Base-by-base conservation (phyloP, 495 filamentous ascomycete species). In the Daldinia caldariorum region DNA sequence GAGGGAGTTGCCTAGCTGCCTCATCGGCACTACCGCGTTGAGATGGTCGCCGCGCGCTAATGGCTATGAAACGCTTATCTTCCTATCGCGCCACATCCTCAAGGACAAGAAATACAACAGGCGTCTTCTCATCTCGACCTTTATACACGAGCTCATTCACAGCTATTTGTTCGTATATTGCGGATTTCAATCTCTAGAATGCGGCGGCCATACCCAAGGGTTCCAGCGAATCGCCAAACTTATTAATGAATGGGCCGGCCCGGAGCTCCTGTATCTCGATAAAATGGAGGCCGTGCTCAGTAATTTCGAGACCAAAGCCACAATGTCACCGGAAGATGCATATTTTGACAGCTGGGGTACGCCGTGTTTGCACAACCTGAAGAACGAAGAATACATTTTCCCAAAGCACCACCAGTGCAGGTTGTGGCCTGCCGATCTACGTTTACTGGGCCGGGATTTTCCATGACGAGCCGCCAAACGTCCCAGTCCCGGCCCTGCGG, bases 91-190 rank as follows among this genome's bases (percentile, higher is more conserved):
- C 20, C 77, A 82, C 9, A 85, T 87, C 22, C 79, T 88, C 16
- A 74, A 77, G 26, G 76, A 81, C 51, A 64, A 69, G 35, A 76
- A 74, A 39, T 87, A 83, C 73, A 84, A 83, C 67, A 73, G 84
- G 13, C 78, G 82, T 39, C 78, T 88, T 34, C 79, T 88, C 32
- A 86, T 88, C 59, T 83, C 81, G 18, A 83, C 86, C 2, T 87
- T 88, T 60, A 71, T 88, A 58, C 86, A 88, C 70, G 86, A 88
- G 74, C 77, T 87, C 22, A 82, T 87, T 43, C 86, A 88, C 71
- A 82, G 83, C 70, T 88, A 86, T 66, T 73, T 88, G 38, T 87
- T 88, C 63, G 83, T 88, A 50, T 76, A 74, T 60, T 84, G 83
- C 67, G 86, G 86, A 32, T 85, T 87, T 58, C 67, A 77, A 5